Evolutionary conservation across 371 early-diverging fungal genomes (phyloP).

Genomic region (Massospora cicadina): DNA sequence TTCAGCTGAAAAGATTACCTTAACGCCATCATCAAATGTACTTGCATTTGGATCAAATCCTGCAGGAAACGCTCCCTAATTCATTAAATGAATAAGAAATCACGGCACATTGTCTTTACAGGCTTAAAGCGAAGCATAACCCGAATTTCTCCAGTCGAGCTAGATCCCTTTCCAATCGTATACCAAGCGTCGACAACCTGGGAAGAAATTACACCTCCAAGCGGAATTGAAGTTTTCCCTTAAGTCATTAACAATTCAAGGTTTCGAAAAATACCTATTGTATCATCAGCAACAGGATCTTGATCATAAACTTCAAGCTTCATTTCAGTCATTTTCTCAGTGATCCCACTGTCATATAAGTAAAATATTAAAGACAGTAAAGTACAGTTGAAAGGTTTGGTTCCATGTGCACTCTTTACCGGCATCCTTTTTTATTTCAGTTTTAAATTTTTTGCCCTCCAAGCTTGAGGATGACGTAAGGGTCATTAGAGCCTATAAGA

Average conservation of each 20-base stretch:
- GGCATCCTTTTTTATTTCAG: conserved; percentile 10
- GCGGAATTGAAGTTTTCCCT: conserved; percentile 12
- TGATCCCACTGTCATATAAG: conserved; percentile 4
- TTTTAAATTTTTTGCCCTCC: background rate
- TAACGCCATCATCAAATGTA: background rate
- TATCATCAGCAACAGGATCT: conserved; percentile 6
- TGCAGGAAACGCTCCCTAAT: conserved; percentile 8
- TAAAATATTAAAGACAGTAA: background rate
- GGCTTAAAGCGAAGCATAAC: background rate
- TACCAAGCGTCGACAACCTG: conserved; percentile 11
- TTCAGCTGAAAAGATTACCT: background rate
- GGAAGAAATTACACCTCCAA: conserved; percentile 5
- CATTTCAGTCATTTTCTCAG: conserved; percentile 1
- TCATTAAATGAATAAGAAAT: background rate
- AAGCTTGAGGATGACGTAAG: conserved; percentile 7
- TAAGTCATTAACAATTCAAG: background rate
- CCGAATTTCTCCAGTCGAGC: conserved; percentile 12
- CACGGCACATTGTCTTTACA: conserved; percentile 3
- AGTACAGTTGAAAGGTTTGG: conserved; percentile 9
- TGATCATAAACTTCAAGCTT: conserved; percentile 6
- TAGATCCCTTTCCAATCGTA: conserved; percentile 14
- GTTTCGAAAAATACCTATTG: conserved; percentile 6
- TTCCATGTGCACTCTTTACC: conserved; percentile 10
- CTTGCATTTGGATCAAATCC: conserved; percentile 10
- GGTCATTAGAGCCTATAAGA: conserved; percentile 8